Conservation (phyloP, 768 basidiomycete species). For the Tylopilus cervinicoccineus region DNA sequence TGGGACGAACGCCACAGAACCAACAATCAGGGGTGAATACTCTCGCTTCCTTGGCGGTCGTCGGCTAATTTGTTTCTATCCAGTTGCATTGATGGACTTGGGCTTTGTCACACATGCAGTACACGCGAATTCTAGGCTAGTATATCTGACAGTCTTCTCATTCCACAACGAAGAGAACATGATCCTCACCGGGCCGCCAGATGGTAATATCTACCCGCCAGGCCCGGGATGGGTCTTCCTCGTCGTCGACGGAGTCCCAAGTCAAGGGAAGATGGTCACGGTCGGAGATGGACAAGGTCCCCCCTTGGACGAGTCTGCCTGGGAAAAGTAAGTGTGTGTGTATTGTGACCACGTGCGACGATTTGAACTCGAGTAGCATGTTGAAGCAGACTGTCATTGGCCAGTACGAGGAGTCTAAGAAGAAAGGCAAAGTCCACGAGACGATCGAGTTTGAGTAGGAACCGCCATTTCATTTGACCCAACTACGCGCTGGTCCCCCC, state of each 20-base stretch:
- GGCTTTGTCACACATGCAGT: slow-evolving; percentile 78
- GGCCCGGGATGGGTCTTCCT: slow-evolving; percentile 77
- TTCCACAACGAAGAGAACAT: slow-evolving; percentile 45
- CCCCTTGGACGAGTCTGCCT: slow-evolving; percentile 49
- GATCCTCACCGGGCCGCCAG: slow-evolving; percentile 60
- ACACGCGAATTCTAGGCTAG: slow-evolving; percentile 73
- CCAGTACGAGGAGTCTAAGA: slow-evolving; percentile 44
- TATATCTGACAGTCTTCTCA: slow-evolving; percentile 52
- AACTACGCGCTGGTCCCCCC: neutral
- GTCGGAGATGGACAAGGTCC: slow-evolving; percentile 65
- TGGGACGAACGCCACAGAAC: slow-evolving; percentile 31
- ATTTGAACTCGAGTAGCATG: slow-evolving; percentile 35
- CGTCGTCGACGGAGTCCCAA: slow-evolving; percentile 64
- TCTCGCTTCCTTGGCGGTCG: neutral
- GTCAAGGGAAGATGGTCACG: slow-evolving; percentile 58
- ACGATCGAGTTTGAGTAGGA: slow-evolving; percentile 8
- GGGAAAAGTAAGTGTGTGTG: slow-evolving; percentile 49
- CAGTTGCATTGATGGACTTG: slow-evolving; percentile 76
- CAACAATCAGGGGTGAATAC: slow-evolving; percentile 48
- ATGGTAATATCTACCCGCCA: slow-evolving; percentile 66
- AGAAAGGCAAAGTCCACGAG: slow-evolving; percentile 21
- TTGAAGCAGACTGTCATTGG: slow-evolving; percentile 45
- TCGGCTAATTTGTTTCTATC: slow-evolving; percentile 6
- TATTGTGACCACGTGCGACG: neutral
- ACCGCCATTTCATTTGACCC: neutral